Base-by-base conservation (phyloP, 148 eudicot genomes). In the Vaccinium corymbosum region DNA sequence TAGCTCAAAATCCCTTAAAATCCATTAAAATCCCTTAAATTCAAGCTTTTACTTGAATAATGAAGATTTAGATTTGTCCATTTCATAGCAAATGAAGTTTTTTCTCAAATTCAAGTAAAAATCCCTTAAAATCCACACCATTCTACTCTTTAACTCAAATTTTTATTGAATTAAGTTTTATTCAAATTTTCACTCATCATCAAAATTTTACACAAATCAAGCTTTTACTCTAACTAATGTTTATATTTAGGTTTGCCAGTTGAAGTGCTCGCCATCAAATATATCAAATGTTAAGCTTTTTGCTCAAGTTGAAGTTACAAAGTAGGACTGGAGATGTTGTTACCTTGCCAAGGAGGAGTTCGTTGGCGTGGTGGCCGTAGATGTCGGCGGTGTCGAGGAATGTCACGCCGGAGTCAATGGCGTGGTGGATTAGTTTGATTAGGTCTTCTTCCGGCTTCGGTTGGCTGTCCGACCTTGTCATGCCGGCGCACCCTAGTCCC, bases 381-480 rank as follows among this genome's bases (percentile, higher is more conserved):
- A 46, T 4, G 78, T 75, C 78, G 78, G 78, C 49, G 78, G 78
- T 75, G 78, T 75, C 78, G 55, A 75, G 52, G 78, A 75, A 75
- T 4, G 78, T 75, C 16, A 75, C 53, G 78, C 78, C 55, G 53
- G 78, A 75, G 53, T 75, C 48, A 42, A 75, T 20, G 22, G 78
- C 78, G 55, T 75, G 78, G 25, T 10, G 78, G 29, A 75, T 75
- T 2, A 75, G 52, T 48, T 75, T 20, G 51, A 75, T 75, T 0
- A 75, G 20, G 10, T 75, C 78, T 75, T 75, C 55, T 19, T 75
- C 78, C 4, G 53, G 29, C 29, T 75, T 75, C 1, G 16, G 53
- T 1, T 52, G 53, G 51, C 78, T 4, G 52, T 66, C 7, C 8
- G 7, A 35, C 0, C 49, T 20, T n/a, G 78, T 19, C 22, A 75